Base-by-base conservation (phyloP, 2,329 filamentous ascomycete genomes). In the Phaeosphaeria sp. region DNA sequence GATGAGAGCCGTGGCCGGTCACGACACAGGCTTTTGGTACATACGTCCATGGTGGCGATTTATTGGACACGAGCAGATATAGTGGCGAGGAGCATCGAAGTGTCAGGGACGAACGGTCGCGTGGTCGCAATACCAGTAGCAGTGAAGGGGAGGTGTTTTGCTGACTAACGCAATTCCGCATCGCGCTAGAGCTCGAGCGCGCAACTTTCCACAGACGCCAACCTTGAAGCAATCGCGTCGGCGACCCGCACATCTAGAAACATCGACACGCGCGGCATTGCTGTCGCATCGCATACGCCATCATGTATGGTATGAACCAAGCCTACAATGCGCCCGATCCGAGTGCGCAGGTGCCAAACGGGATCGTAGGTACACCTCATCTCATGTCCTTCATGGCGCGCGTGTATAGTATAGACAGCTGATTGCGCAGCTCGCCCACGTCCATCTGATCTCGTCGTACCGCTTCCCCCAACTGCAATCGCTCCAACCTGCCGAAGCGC, bases 391-490 rank as follows among this genome's bases (percentile, higher is more conserved):
- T 36, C 42, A 50, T 55, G 20, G 33, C 48, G 51, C 52, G 59
- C 69, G 4, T 36, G 30, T 36, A 36, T 36, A 71, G 54, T 70
- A 54, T n/a, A n/a, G n/a, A n/a, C n/a, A n/a, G 23, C 39, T 33
- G 15, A 30, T 21, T n/a, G 41, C 10, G 27, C 58, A 95, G 91
- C 86, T 96, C 73, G 89, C 89, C 52, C 94, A 98, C 81, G 87
- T 97, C 68, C 94, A 98, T 77, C 87, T 97, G 61, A 83, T 97
- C 63, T 97, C 93, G 49, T 89, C 89, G 42, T 90, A 90, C 75
- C 87, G 90, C 69, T 97, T 93, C 77, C 91, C 94, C 2, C 80
- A 86, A 59, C 87, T 90, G 72, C 87, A 87, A 50, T 85, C 87
- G 52, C 83, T 96, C 65, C 87, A 89, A 67, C 83, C 91, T 27